Percentiles rank a stretch among this genome's conserved stretches.
Evolutionary conservation across 2,329 filamentous ascomycete genomes (phyloP).

Genomic region (Didymella segeticola): DNA sequence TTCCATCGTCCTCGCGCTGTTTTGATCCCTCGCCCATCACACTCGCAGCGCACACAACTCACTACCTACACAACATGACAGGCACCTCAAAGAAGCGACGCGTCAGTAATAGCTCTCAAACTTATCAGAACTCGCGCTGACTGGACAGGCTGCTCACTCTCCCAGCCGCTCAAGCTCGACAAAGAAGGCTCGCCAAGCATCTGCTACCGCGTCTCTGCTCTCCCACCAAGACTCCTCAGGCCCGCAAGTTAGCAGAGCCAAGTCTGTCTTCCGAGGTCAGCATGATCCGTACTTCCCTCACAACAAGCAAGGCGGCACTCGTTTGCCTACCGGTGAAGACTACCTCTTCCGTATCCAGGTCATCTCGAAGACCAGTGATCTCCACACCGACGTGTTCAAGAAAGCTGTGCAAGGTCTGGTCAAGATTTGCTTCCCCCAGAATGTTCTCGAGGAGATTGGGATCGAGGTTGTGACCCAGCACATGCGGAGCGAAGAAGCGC

Average conservation of each 20-base stretch:
- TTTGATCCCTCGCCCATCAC: too few species aligned
- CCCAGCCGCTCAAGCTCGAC: not conserved
- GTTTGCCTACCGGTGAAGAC: slow-evolving; percentile 25
- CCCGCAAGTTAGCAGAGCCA: not conserved
- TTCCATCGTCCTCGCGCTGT: too few species aligned
- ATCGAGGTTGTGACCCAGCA: slow-evolving; percentile 26
- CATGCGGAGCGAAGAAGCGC: slow-evolving; percentile 29
- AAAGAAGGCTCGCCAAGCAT: slow-evolving; percentile 5
- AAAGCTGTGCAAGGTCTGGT: slow-evolving; percentile 35
- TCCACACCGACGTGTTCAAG: slow-evolving; percentile 29
- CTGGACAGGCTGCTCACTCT: not conserved
- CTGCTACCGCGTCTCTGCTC: not conserved
- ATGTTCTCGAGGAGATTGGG: slow-evolving; percentile 31
- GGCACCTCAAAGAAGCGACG: slow-evolving; percentile 11
- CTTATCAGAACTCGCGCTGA: not conserved
- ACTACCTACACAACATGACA: slow-evolving; percentile 5
- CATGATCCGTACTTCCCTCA: slow-evolving; percentile 3
- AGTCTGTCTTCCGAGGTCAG: slow-evolving; percentile 1
- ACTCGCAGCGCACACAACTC: not conserved
- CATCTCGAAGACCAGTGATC: slow-evolving; percentile 16
- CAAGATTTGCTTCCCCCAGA: slow-evolving; percentile 36
- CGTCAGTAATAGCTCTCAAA: not conserved
- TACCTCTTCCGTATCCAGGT: slow-evolving; percentile 36
- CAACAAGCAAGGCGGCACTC: not conserved
- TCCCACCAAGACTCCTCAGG: not conserved